phyloP scores from a whole-genome alignment of 371 early-diverging fungal species.

The Rhizomucor pusillus region DNA sequence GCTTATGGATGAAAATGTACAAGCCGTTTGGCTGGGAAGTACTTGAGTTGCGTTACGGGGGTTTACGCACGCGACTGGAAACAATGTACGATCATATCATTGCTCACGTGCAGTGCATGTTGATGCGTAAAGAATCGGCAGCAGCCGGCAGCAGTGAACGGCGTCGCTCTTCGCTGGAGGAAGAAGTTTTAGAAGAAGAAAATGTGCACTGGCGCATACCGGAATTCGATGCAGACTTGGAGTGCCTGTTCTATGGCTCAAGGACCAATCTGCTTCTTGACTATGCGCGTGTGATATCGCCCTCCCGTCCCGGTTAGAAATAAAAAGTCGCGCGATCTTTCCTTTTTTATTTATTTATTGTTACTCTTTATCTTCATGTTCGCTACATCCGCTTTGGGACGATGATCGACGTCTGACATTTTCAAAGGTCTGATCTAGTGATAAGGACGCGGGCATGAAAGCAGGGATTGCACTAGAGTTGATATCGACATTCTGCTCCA shows the following conservation, averaged over 20 bases:
- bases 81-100: constrained; percentile 75
- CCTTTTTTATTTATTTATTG: background rate
- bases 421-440: too few species aligned
- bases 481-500: too few species aligned
- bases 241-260: constrained; percentile 61
- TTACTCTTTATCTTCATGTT: background rate
- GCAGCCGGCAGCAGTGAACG: constrained; percentile 9
- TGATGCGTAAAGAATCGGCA: constrained; percentile 27
- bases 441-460: too few species aligned
- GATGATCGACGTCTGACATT: too few species aligned
- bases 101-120: constrained; percentile 49
- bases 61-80: constrained; percentile 65
- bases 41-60: constrained; percentile 82
- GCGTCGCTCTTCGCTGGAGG: constrained; percentile 7
- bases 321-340: background rate
- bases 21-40: constrained; percentile 89
- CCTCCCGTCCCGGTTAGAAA: constrained; percentile 51
- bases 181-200: constrained; percentile 38
- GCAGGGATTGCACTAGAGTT: too few species aligned
- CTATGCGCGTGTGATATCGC: constrained; percentile 67
- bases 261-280: constrained; percentile 65
- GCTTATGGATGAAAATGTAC: constrained; percentile 73
- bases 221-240: constrained; percentile 66
- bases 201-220: constrained; percentile 51
- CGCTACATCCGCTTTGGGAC: background rate